phyloP scores from a whole-genome alignment of 2,329 filamentous ascomycete species.

The Alternaria tenuissima region DNA sequence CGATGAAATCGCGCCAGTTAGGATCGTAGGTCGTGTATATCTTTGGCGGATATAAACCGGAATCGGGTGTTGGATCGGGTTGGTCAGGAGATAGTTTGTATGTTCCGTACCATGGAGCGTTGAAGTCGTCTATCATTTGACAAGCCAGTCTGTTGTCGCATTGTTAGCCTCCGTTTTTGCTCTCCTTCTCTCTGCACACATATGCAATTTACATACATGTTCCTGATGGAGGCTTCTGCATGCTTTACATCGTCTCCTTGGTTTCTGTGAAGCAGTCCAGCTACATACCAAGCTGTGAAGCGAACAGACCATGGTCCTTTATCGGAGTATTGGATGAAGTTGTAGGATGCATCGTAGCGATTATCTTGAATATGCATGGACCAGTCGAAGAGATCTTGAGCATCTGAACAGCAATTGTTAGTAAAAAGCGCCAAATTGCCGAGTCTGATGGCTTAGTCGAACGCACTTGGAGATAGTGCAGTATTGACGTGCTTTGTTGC shows the following conservation, averaged over 20 bases:
- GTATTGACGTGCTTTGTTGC: neutral
- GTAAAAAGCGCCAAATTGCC: neutral
- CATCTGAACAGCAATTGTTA: neutral
- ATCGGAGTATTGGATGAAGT: constrained; percentile 54
- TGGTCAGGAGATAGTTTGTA: constrained; percentile 54
- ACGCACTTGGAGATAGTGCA: neutral
- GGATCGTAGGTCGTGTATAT: constrained; percentile 32
- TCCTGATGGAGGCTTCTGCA: constrained; percentile 48
- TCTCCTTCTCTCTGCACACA: neutral
- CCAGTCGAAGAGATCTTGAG: constrained; percentile 26
- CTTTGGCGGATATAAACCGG: constrained; percentile 46
- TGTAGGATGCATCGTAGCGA: constrained; percentile 55
- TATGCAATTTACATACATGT: constrained; percentile 25
- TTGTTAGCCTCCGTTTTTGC: neutral
- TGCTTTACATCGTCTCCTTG: constrained; percentile 48
- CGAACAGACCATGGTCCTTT: constrained; percentile 55
- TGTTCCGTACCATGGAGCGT: constrained; percentile 55
- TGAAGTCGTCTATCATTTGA: constrained; percentile 51
- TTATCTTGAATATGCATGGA: constrained; percentile 40
- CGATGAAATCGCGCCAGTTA: constrained; percentile 53
- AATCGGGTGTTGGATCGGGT: constrained; percentile 44
- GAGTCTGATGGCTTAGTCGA: neutral
- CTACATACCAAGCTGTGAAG: constrained; percentile 56
- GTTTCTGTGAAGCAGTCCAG: constrained; percentile 50
- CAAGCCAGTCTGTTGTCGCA: constrained; percentile 6